These are phyloP conservation scores for Marasmius fiardii DNA, from an alignment of 1,284 basidiomycete genomes.

Conservation along the genomic window DNA sequence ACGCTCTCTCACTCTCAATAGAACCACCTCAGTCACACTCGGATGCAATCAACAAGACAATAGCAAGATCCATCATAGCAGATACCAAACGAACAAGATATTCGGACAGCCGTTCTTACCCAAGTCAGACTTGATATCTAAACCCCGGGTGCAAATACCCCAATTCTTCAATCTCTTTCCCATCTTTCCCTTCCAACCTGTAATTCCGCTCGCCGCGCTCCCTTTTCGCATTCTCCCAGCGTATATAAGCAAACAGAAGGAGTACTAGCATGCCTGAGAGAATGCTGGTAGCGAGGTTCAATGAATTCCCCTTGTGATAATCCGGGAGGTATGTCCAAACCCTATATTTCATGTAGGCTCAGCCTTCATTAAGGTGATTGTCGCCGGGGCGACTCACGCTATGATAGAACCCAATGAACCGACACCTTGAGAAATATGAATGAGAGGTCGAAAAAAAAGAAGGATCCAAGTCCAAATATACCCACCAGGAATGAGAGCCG, in stretches of 20 bases:
- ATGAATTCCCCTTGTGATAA: conserved; percentile 39
- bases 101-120: no score
- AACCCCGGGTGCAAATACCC: conserved; percentile 42
- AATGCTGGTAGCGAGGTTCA: conserved; percentile 36
- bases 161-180: conserved; percentile 33
- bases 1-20: no score
- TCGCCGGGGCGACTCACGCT: conserved; percentile 28
- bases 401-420: conserved; percentile 38
- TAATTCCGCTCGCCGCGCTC: conserved; percentile 36
- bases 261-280: conserved; percentile 27
- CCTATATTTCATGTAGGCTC: conserved; percentile 13
- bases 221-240: conserved; percentile 37
- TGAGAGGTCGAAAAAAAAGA: neutral
- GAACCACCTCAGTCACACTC: no score
- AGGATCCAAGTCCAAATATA: neutral
- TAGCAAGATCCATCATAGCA: no score
- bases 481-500: conserved; percentile 33
- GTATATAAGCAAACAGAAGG: conserved; percentile 31
- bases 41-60: no score
- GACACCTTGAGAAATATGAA: conserved; percentile 19
- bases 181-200: conserved; percentile 32
- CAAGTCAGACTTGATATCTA: conserved; percentile 37
- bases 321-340: conserved; percentile 41
- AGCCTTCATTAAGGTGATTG: neutral
- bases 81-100: no score